Conservation (phyloP, 164 flowering plant species). For the Piper betle region DNA sequence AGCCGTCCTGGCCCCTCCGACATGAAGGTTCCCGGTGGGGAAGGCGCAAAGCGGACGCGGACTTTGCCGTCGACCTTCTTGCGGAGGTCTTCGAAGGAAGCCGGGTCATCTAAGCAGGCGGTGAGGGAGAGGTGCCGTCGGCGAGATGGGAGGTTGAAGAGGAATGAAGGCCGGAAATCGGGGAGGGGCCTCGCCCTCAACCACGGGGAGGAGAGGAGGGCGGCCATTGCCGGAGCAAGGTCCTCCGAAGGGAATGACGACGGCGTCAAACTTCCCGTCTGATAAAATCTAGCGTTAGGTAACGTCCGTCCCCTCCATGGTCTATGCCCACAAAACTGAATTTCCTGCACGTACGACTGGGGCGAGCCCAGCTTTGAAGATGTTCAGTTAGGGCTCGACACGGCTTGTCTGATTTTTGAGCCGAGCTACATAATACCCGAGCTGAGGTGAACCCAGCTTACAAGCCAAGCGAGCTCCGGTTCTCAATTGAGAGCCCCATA, state of each 20-base stretch:
- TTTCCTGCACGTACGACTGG: no score
- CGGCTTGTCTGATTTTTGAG: no score
- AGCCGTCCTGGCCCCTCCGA: conserved; percentile 95
- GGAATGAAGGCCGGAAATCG: conserved; percentile 20
- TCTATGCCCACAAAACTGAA: no score
- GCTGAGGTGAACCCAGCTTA: no score
- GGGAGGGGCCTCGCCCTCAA: conserved; percentile 27
- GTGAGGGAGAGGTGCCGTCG: conserved; percentile 23
- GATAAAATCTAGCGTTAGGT: not conserved
- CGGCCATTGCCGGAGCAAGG: conserved; percentile 15
- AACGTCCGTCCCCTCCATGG: not conserved
- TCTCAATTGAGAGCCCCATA: no score
- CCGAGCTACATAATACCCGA: no score
- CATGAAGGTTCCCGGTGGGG: conserved; percentile 93
- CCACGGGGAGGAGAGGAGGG: conserved; percentile 30
- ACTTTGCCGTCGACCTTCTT: conserved; percentile 29
- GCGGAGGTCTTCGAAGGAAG: conserved; percentile 5
- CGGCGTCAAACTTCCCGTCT: not conserved
- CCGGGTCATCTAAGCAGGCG: conserved; percentile 11
- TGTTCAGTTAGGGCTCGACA: no score
- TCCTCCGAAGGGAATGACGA: not conserved
- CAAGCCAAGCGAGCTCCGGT: no score
- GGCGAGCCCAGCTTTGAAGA: no score
- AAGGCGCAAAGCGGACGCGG: conserved; percentile 92
- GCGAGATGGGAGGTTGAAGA: conserved; percentile 3